phyloP scores from a whole-genome alignment of 345 rosid genomes.

The Balakata baccata region DNA sequence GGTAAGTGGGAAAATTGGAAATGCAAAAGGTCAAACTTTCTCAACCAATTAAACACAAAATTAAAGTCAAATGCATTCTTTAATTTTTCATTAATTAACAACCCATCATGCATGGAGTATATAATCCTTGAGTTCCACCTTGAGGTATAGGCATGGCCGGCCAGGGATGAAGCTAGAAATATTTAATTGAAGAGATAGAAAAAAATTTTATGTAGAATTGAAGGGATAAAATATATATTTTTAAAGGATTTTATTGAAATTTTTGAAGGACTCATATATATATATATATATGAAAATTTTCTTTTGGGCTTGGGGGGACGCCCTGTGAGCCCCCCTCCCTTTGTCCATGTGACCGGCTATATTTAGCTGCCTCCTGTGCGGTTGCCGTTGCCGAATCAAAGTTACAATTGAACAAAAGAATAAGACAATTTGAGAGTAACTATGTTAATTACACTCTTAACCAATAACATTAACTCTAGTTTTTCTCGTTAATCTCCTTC shows the following conservation, averaged over 20 bases:
- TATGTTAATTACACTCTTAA: neutral
- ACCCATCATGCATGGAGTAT: too few species aligned
- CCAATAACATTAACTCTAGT: neutral
- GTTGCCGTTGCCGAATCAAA: constrained; percentile 10
- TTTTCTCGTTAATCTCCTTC: neutral
- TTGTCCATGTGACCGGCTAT: too few species aligned
- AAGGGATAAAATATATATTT: too few species aligned
- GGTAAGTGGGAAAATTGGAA: neutral
- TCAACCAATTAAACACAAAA: neutral
- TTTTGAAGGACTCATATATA: too few species aligned
- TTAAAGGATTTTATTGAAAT: too few species aligned
- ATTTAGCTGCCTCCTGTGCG: neutral
- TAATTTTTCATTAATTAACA: neutral
- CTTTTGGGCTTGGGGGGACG: too few species aligned
- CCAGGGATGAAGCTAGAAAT: too few species aligned
- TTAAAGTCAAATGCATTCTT: neutral
- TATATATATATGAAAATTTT: too few species aligned
- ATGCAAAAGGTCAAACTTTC: neutral
- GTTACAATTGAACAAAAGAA: neutral
- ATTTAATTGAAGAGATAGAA: too few species aligned
- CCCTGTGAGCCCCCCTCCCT: too few species aligned
- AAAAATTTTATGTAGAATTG: too few species aligned
- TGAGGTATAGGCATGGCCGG: neutral
- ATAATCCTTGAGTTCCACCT: neutral
- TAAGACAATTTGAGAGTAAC: neutral